Evolutionary conservation across 768 basidiomycete genomes (phyloP).

Genomic region (Steccherinum ochraceum): DNA sequence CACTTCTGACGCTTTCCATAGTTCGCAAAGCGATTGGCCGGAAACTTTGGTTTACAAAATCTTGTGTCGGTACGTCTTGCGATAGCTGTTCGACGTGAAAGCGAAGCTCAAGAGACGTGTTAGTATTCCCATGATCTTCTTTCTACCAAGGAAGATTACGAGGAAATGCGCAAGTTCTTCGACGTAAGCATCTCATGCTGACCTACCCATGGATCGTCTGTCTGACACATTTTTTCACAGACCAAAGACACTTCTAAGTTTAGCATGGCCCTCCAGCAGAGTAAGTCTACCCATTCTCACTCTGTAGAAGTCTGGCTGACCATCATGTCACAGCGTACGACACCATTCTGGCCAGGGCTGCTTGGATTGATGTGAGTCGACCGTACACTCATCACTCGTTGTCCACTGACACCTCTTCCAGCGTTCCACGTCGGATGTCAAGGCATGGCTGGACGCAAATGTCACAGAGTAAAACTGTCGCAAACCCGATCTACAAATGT

Average conservation of each 20-base stretch:
- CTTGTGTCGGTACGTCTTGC: constrained; percentile 50
- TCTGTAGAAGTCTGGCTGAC: too few species aligned
- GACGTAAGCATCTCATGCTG: constrained; percentile 35
- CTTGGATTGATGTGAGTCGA: constrained; percentile 62
- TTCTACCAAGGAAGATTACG: constrained; percentile 62
- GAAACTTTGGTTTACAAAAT: constrained; percentile 52
- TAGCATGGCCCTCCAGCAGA: constrained; percentile 53
- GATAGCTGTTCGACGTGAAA: not conserved
- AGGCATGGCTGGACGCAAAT: not conserved
- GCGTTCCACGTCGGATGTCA: not conserved
- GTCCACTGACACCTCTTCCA: not conserved
- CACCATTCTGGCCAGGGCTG: constrained; percentile 50
- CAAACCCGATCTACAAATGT: too few species aligned
- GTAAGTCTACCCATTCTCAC: not conserved
- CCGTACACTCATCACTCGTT: not conserved
- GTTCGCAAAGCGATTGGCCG: constrained; percentile 65
- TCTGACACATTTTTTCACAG: constrained; percentile 23
- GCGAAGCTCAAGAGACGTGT: constrained; percentile 11
- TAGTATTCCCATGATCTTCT: constrained; percentile 39
- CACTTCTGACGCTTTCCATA: constrained; percentile 16
- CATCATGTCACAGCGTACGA: constrained; percentile 52
- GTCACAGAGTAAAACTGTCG: not conserved
- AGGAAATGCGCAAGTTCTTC: constrained; percentile 66
- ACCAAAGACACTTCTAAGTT: constrained; percentile 68
- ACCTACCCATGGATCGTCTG: constrained; percentile 12